A percentile compares a stretch with the other conserved stretches of the same genome.
Conservation (phyloP, 345 rosid genomes). For the Brassica nigra region DNA sequence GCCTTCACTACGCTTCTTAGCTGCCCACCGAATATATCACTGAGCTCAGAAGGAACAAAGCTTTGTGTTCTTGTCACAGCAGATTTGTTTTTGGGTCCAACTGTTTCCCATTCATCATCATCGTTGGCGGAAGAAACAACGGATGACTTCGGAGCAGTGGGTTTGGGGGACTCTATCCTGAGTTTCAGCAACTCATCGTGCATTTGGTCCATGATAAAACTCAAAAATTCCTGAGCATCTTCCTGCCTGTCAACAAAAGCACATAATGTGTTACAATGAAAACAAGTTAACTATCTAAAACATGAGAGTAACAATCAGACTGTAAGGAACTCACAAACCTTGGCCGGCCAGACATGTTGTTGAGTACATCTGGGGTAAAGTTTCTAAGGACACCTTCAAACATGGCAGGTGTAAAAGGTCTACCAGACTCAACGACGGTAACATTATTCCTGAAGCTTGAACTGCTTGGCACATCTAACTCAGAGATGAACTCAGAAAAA, state of each 20-base stretch:
- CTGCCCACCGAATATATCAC: constrained; percentile 88
- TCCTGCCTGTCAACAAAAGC: constrained; percentile 71
- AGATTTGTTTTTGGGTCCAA: constrained; percentile 88
- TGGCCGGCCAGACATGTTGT: constrained; percentile 73
- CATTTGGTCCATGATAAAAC: constrained; percentile 91
- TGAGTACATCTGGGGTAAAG: constrained; percentile 86
- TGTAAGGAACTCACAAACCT: constrained; percentile 57
- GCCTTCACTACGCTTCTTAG: constrained; percentile 83
- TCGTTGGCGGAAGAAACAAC: constrained; percentile 56
- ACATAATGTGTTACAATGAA: constrained; percentile 6
- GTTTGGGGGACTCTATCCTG: constrained; percentile 48
- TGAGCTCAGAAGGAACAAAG: constrained; percentile 69
- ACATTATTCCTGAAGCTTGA: constrained; percentile 54
- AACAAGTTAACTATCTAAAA: neutral
- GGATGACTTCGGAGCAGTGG: constrained; percentile 49
- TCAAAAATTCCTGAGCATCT: constrained; percentile 97
- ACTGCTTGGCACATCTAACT: constrained; percentile 55
- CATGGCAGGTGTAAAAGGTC: constrained; percentile 80
- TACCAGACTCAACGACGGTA: constrained; percentile 58
- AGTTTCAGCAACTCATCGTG: constrained; percentile 82
- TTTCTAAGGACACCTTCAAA: constrained; percentile 75
- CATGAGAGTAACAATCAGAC: neutral
- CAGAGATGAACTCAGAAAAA: constrained; percentile 66
- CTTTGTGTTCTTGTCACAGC: constrained; percentile 91
- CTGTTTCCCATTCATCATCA: constrained; percentile 97